These are phyloP conservation scores for Leucosporidium yakuticum DNA, from an alignment of 768 basidiomycete species.

Conservation along the genomic window DNA sequence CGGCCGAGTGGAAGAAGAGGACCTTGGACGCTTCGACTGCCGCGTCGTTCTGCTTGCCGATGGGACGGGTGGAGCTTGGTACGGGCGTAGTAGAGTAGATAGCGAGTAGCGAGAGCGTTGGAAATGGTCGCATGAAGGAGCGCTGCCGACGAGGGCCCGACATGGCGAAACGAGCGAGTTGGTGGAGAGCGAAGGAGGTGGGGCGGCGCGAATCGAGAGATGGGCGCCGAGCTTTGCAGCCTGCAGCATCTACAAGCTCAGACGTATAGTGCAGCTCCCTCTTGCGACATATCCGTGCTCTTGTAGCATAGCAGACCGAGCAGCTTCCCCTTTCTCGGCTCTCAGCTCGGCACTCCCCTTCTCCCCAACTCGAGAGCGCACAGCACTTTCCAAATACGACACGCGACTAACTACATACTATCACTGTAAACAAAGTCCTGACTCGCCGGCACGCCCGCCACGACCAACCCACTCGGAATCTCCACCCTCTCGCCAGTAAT, in stretches of 20 bases:
- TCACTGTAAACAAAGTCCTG: neutral
- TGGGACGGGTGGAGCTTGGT: neutral
- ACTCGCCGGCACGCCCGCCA: neutral
- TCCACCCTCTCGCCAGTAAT: constrained; percentile 83
- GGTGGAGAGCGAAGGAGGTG: too few relatives aligned
- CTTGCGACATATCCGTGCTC: too few relatives aligned
- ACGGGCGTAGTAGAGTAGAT: constrained; percentile 17
- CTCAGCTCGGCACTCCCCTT: too few relatives aligned
- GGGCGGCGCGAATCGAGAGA: too few relatives aligned
- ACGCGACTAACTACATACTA: neutral
- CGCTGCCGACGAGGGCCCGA: too few relatives aligned
- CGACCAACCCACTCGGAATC: constrained; percentile 54
- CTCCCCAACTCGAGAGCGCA: too few relatives aligned
- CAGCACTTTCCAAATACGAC: neutral
- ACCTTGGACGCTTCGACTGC: constrained; percentile 24
- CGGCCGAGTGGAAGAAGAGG: constrained; percentile 1
- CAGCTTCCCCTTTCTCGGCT: too few relatives aligned
- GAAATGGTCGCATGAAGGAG: constrained; percentile 2
- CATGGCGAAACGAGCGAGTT: too few relatives aligned
- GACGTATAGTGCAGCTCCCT: too few relatives aligned
- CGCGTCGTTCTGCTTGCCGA: constrained; percentile 2
- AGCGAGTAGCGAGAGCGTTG: constrained; percentile 15
- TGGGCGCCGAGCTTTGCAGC: too few relatives aligned
- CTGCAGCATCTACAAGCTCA: too few relatives aligned
- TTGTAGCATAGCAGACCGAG: too few relatives aligned